A percentile compares a stretch with the other conserved stretches of the same genome.
phyloP scores from a whole-genome alignment of 2,329 filamentous ascomycete genomes.

The Pseudopyricularia cyperi region DNA sequence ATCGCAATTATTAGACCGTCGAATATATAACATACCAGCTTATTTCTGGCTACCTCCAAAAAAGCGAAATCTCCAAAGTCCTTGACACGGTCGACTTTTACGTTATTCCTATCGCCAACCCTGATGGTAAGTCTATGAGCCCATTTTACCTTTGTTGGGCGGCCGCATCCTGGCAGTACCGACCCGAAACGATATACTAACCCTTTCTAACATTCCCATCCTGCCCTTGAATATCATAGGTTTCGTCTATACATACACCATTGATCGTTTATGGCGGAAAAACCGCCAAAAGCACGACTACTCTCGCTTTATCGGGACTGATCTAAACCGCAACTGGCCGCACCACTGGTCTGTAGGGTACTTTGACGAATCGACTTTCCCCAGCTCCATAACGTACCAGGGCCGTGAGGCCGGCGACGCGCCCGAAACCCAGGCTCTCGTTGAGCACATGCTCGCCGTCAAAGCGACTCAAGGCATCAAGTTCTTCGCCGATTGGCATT shows the following conservation, averaged over 20 bases:
- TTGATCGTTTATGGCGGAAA: conserved; percentile 48
- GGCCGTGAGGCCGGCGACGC: conserved; percentile 23
- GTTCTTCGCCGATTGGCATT: conserved; percentile 53
- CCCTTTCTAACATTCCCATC: neutral
- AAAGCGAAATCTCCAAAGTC: conserved; percentile 22
- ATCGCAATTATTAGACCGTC: conserved; percentile 16
- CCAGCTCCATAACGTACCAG: conserved; percentile 29
- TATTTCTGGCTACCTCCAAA: conserved; percentile 28
- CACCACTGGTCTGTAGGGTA: conserved; percentile 32
- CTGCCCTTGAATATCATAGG: conserved; percentile 19
- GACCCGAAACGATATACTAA: too few species aligned
- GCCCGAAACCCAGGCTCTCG: conserved; percentile 37
- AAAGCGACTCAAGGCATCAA: conserved; percentile 33
- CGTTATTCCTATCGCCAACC: conserved; percentile 49
- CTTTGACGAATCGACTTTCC: conserved; percentile 22
- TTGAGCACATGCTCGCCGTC: conserved; percentile 17
- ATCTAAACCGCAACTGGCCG: conserved; percentile 40
- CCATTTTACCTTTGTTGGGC: neutral
- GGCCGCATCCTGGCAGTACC: too few species aligned
- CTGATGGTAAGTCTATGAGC: conserved; percentile 28
- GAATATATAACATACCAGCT: conserved; percentile 42
- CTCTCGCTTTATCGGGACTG: conserved; percentile 34
- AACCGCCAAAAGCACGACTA: conserved; percentile 31
- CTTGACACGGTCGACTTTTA: conserved; percentile 54
- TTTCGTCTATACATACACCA: conserved; percentile 44